These are phyloP conservation scores for Parasarocladium wereldwijsianum DNA, from an alignment of 2,329 filamentous ascomycete genomes.

Conservation along the genomic window DNA sequence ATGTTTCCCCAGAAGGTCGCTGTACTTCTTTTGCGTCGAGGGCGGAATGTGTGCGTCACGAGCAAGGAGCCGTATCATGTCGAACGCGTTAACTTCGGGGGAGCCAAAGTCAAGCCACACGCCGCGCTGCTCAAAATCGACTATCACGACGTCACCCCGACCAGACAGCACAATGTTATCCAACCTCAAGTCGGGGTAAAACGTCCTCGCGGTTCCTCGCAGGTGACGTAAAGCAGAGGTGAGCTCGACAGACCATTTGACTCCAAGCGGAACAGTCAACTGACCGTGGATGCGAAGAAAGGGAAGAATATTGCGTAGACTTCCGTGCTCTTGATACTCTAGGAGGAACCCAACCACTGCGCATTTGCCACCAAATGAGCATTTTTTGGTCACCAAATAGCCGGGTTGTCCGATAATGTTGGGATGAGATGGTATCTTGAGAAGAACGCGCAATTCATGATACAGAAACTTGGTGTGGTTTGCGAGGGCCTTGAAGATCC, in stretches of 20 bases:
- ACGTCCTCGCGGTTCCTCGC: slow-evolving; percentile 26
- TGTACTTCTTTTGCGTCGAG: slow-evolving; percentile 24
- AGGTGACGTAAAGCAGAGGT: slow-evolving; percentile 35
- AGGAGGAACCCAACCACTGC: slow-evolving; percentile 43
- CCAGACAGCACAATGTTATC: slow-evolving; percentile 42
- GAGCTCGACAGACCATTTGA: slow-evolving; percentile 37
- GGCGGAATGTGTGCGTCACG: slow-evolving; percentile 29
- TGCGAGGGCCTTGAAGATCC: slow-evolving; percentile 43
- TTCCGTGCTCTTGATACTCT: slow-evolving; percentile 35
- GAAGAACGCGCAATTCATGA: slow-evolving; percentile 42
- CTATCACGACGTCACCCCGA: slow-evolving; percentile 32
- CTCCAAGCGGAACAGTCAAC: slow-evolving; percentile 28
- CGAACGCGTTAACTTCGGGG: slow-evolving; percentile 44
- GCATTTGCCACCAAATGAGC: slow-evolving; percentile 38
- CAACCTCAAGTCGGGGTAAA: slow-evolving; percentile 44
- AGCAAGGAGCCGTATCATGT: slow-evolving; percentile 40
- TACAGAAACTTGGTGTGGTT: slow-evolving; percentile 46
- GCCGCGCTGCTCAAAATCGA: slow-evolving; percentile 49
- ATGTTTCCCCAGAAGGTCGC: slow-evolving; percentile 23
- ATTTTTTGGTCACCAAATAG: slow-evolving; percentile 40
- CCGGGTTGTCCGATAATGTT: slow-evolving; percentile 36
- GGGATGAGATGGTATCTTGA: slow-evolving; percentile 34
- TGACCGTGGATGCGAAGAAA: slow-evolving; percentile 29
- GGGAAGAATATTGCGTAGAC: slow-evolving; percentile 39
- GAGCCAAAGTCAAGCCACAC: slow-evolving; percentile 48